Evolutionary conservation across 108 stramenopile species (phyloP), one percentile per base, ranked within the genome.

Genomic region (Chaetoceros tenuissimus): DNA sequence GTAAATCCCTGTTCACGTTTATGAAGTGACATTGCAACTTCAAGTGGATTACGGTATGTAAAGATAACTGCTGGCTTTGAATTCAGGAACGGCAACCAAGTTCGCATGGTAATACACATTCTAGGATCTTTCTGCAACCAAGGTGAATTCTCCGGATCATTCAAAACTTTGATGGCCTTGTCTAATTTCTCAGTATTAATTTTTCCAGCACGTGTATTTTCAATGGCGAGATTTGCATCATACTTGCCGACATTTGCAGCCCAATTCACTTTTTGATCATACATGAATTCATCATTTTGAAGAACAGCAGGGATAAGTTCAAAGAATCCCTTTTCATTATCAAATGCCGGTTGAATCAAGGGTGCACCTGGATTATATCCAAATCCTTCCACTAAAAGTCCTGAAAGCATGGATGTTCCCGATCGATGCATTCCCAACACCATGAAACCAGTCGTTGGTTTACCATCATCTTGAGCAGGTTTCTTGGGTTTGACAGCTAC

Each of bases 81-180:
- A 28, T 90, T 79, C 54, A 95, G 53, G 17, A 91, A 62, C 21
- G 77, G 67, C 31, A 91, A 51, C 94, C 94, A 95, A 8, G 87
- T 84, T 31, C 76, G 77, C 8, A 92, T 57, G 16, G 89, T 84
- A 57, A 95, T 89, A 67, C 91, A 92, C 87, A 92, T 85, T 17
- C 94, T 70, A 16, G 94, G 94, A 68, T 95, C 94, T 57, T 95
- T 95, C 59, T 89, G 87, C n/a, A 95, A 56, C 71, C 83, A 95
- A 3, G 88, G 87, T 16, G 77, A 54, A 55, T 71, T 78, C 19
- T 57, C 62, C 7, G 77, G 77, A 46, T 81, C 63, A 63, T 91
- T 87, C 25, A 87, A 49, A 58, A 86, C 83, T 26, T 49, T 19
- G 57, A 91, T 58, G 3, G 67, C 85, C 19, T 53, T 60, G 50